A percentile compares a stretch with the other conserved stretches of the same genome.
phyloP scores from a whole-genome alignment of 208 protist species.

The Leishmania turanica region DNA sequence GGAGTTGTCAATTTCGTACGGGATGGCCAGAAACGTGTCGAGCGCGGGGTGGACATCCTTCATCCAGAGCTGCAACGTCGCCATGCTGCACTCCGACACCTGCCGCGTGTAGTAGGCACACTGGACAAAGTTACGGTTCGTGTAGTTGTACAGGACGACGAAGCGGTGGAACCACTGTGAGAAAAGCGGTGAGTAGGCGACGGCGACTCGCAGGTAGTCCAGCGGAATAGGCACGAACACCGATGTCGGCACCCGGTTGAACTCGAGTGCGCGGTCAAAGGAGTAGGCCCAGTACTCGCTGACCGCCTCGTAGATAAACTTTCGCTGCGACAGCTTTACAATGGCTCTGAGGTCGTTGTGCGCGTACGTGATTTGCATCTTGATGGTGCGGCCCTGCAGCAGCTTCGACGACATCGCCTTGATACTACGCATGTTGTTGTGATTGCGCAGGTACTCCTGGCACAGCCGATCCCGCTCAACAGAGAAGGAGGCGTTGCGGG shows the following conservation, averaged over 20 bases:
- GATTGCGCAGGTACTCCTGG: conserved; percentile 67
- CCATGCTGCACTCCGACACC: conserved; percentile 51
- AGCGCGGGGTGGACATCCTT: conserved; percentile 74
- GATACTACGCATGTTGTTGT: conserved; percentile 82
- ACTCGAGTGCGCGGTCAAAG: conserved; percentile 65
- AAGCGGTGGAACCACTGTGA: conserved; percentile 81
- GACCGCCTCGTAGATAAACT: conserved; percentile 81
- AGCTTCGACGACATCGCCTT: conserved; percentile 71
- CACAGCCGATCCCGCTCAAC: conserved; percentile 58
- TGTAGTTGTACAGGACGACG: conserved; percentile 71
- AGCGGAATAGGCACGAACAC: conserved; percentile 63
- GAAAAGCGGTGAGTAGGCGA: conserved; percentile 68
- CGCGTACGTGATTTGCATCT: conserved; percentile 74
- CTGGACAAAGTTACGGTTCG: conserved; percentile 49
- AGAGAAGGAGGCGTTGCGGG: conserved; percentile 69
- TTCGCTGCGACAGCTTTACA: conserved; percentile 81
- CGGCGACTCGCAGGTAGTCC: conserved; percentile 71
- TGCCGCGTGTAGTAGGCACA: conserved; percentile 41
- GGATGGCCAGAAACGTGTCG: conserved; percentile 68
- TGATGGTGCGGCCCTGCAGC: conserved; percentile 77
- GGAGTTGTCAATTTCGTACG: conserved; percentile 56
- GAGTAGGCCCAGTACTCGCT: conserved; percentile 76
- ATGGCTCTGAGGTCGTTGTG: conserved; percentile 77
- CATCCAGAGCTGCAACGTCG: conserved; percentile 86
- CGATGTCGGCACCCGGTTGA: conserved; percentile 73